Percentiles rank a stretch among this genome's conserved stretches.
Evolutionary conservation across 345 rosid genomes (phyloP).

Genomic region (Conringia planisiliqua): DNA sequence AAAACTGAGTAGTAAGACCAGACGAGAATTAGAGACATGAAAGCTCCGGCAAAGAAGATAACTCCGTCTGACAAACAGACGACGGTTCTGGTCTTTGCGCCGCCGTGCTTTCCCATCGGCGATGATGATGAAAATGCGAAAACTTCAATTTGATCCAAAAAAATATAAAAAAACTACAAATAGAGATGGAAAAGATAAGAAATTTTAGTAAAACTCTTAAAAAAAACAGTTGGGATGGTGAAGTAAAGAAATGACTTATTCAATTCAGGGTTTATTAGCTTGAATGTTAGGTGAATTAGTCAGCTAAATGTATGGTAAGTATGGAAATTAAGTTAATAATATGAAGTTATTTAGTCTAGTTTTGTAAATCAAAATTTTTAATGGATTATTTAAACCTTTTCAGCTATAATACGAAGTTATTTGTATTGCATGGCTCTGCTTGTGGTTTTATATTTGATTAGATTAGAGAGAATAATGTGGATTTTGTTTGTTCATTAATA

Average conservation of each 20-base stretch:
- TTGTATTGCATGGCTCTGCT: too few species aligned
- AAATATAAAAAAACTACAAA: not conserved
- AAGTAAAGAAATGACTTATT: not conserved
- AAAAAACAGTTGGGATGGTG: not conserved
- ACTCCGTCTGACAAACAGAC: conserved; percentile 40
- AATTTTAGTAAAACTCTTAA: not conserved
- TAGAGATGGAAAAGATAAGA: not conserved
- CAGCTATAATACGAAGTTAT: too few species aligned
- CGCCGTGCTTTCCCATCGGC: conserved; percentile 39
- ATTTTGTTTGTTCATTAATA: not conserved
- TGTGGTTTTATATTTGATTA: not conserved
- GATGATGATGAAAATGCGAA: conserved; percentile 15
- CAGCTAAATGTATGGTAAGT: not conserved
- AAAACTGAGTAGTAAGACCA: conserved; percentile 55
- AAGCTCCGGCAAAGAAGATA: conserved; percentile 53
- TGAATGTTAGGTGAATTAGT: not conserved
- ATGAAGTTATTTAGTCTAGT: too few species aligned
- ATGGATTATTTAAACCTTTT: too few species aligned
- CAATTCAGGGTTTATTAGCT: not conserved
- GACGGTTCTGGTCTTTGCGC: conserved; percentile 36
- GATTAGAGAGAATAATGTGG: not conserved
- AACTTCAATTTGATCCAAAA: not conserved
- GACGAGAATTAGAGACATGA: conserved; percentile 50
- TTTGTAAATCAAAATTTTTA: too few species aligned
- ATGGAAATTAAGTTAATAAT: too few species aligned